Evolutionary conservation across 2,329 filamentous ascomycete species (phyloP).

Genomic region (Ascochyta clinopodiicola): DNA sequence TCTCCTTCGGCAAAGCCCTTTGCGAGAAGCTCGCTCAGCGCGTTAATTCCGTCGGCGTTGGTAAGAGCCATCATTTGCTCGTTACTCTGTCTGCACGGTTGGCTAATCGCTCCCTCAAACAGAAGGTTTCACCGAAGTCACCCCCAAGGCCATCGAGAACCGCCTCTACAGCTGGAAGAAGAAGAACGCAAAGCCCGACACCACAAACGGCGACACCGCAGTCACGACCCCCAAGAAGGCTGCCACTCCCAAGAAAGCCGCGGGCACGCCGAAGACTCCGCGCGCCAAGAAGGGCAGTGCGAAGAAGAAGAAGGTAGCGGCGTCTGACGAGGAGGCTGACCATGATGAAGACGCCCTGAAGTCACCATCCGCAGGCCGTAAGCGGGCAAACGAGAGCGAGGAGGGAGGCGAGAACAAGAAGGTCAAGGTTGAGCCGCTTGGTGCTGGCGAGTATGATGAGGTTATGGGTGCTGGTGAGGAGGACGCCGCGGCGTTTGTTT

Average conservation of each 20-base stretch:
- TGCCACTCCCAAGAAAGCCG: background rate
- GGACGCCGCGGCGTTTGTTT: background rate
- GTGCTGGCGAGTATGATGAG: background rate
- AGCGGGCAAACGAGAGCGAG: conserved; percentile 7
- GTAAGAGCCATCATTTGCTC: conserved; percentile 1
- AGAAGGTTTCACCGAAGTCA: conserved; percentile 26
- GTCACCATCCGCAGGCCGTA: conserved; percentile 1
- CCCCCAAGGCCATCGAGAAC: conserved; percentile 35
- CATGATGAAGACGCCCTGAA: background rate
- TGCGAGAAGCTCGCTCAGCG: conserved; percentile 22
- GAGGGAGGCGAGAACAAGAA: conserved; percentile 4
- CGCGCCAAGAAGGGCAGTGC: conserved; percentile 8
- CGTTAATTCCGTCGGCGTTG: conserved; percentile 10
- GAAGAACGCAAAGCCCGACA: conserved; percentile 12
- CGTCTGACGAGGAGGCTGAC: background rate
- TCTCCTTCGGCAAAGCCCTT: conserved; percentile 20
- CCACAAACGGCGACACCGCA: background rate
- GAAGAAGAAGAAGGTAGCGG: background rate
- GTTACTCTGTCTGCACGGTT: background rate
- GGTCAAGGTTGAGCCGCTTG: conserved; percentile 2
- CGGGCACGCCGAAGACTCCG: conserved; percentile 4
- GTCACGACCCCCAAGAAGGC: conserved; percentile 5
- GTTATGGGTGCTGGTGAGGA: background rate
- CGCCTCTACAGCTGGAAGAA: conserved; percentile 33
- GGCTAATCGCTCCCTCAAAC: background rate